Base-by-base conservation (phyloP, 768 basidiomycete species). In the Lepiota venenata region DNA sequence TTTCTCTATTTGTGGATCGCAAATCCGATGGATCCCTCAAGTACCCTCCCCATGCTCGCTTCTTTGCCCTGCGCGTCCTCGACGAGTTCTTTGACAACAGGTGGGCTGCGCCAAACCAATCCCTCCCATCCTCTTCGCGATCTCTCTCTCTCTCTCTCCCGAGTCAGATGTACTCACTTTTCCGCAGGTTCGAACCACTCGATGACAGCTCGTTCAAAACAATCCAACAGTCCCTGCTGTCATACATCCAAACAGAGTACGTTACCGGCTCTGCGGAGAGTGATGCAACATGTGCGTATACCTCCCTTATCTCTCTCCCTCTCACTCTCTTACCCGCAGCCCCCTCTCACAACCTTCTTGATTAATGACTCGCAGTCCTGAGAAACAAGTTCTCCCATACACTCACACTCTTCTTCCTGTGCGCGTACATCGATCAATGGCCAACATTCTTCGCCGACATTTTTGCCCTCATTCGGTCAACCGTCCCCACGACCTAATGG, bases 331-430 rank as follows among this genome's bases (percentile, higher is more conserved):
- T n/a, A n/a, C n/a, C 35, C 27, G 25, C 51, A 41, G 41, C 38
- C 40, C 50, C n/a, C 42, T 44, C 15, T 12, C 36, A 29, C 32
- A 52, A 27, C 42, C 47, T 52, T 25, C 35, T 48, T 56, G 32
- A 46, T 51, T 10, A 11, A 47, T 39, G 43, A 40, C 60, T 52
- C 64, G 59, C 49, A 95, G 93, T 90, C 71, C 72, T 98, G 51
- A 86, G 95, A 66, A 98, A 98, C 77, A 97, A 97, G 69, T 92
- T 93, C 73, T 90, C 91, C 22, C 91, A 93, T 74, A 91, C 91
- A 36, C 76, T 94, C 56, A 89, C 91, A 1, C 80, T 92, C 46
- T 84, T 95, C 72, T 95, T 95, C 73, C 80, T 95, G 48, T 85
- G 85, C 75, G 85, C 88, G 11, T 97, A 96, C 69, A 80, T 84